Conservation (phyloP, 495 filamentous ascomycete genomes). For the Daldinia bambusicola region DNA sequence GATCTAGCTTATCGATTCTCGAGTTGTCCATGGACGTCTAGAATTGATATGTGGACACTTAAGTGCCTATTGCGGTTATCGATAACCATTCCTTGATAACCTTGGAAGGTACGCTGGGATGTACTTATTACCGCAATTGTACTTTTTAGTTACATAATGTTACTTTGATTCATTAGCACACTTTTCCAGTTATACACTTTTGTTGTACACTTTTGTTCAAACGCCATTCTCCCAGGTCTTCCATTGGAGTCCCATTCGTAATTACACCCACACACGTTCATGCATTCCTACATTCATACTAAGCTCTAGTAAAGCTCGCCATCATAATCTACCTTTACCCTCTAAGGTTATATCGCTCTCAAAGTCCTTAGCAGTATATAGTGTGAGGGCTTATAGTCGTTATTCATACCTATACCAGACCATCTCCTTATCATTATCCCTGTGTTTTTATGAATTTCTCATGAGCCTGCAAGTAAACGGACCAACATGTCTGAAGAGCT, state of each 20-base stretch:
- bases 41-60: conserved; percentile 22
- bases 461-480: not conserved
- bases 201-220: no score
- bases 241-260: not conserved
- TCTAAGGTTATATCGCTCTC: no score
- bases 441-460: not conserved
- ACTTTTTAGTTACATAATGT: conserved; percentile 5
- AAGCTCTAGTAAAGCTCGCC: not conserved
- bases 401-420: not conserved
- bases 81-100: no score
- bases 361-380: not conserved
- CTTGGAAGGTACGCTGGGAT: no score
- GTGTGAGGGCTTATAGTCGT: not conserved
- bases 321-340: not conserved
- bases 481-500: conserved; percentile 77
- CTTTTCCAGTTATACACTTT: no score
- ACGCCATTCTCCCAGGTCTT: not conserved
- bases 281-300: not conserved
- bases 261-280: no score
- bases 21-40: conserved; percentile 16
- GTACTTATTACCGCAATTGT: not conserved
- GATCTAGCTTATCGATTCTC: not conserved
- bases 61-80: not conserved
- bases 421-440: not conserved
- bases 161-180: not conserved